phyloP scores from a whole-genome alignment of 108 stramenopile genomes.

The Conticribra guillardii region DNA sequence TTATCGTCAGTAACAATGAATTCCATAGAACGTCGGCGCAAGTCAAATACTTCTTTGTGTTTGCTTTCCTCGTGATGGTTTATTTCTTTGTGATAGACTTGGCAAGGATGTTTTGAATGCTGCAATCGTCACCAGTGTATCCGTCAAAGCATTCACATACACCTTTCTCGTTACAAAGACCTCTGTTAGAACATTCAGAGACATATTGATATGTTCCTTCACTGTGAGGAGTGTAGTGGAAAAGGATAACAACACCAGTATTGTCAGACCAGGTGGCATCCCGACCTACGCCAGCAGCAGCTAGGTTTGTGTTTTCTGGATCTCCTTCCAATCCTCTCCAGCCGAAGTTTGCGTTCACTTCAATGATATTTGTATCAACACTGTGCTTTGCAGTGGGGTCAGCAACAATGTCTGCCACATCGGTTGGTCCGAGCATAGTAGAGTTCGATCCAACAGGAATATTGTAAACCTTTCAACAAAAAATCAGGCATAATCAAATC shows the following conservation, averaged over 20 bases:
- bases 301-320: slow-evolving; percentile 40
- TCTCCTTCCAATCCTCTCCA: slow-evolving; percentile 61
- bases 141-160: slow-evolving; percentile 75
- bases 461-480: slow-evolving; percentile 27
- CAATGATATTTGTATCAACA: slow-evolving; percentile 63
- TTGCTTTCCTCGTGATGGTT: no score
- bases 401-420: slow-evolving; percentile 34
- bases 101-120: slow-evolving; percentile 34
- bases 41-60: no score
- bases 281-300: slow-evolving; percentile 19
- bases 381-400: slow-evolving; percentile 39
- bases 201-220: slow-evolving; percentile 61
- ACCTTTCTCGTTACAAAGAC: slow-evolving; percentile 57
- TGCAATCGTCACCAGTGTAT: slow-evolving; percentile 37
- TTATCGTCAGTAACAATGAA: no score
- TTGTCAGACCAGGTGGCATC: slow-evolving; percentile 42
- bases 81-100: no score
- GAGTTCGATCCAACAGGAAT: slow-evolving; percentile 33
- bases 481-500: background rate
- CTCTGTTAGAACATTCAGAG: slow-evolving; percentile 63
- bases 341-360: slow-evolving; percentile 59
- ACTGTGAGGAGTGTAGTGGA: slow-evolving; percentile 66
- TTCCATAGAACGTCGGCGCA: no score
- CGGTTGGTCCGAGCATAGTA: slow-evolving; percentile 26
- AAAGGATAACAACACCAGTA: slow-evolving; percentile 58